phyloP scores from a whole-genome alignment of 805 yeast genomes.

The Metschnikowia borealis region DNA sequence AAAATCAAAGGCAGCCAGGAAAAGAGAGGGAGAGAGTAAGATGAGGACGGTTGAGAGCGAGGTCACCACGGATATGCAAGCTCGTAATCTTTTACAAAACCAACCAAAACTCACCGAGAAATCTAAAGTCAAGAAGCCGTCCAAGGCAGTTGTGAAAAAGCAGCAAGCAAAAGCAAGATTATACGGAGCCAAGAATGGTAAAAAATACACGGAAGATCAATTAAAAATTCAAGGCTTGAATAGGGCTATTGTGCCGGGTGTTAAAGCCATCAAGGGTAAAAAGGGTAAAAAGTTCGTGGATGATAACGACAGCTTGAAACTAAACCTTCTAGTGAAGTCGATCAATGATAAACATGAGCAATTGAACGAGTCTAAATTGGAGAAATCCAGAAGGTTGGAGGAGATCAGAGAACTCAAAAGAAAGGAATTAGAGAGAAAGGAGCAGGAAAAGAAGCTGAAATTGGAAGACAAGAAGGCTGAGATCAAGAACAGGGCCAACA shows the following conservation, averaged over 20 bases:
- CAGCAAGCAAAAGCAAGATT: constrained; percentile 61
- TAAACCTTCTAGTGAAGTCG: constrained; percentile 69
- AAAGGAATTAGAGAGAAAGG: constrained; percentile 82
- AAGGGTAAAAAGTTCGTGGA: constrained; percentile 78
- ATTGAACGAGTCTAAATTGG: constrained; percentile 81
- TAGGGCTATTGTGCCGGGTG: constrained; percentile 83
- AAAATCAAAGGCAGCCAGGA: constrained; percentile 54
- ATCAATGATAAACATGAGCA: constrained; percentile 81
- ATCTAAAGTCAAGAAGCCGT: constrained; percentile 47
- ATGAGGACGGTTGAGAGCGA: constrained; percentile 61
- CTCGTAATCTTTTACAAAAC: constrained; percentile 58
- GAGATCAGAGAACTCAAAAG: constrained; percentile 84
- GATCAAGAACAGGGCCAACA: constrained; percentile 65
- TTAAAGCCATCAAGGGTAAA: constrained; percentile 70
- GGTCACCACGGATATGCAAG: constrained; percentile 60
- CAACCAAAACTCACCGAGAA: constrained; percentile 61
- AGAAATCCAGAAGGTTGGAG: constrained; percentile 83
- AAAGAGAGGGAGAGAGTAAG: constrained; percentile 49
- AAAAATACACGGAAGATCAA: constrained; percentile 70
- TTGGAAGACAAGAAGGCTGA: constrained; percentile 76
- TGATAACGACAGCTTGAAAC: constrained; percentile 58
- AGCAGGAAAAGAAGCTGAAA: constrained; percentile 61
- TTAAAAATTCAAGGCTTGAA: constrained; percentile 76
- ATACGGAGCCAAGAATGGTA: constrained; percentile 59
- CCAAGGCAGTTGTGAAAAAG: constrained; percentile 55